Percentiles rank a stretch among this genome's conserved stretches.
These are phyloP conservation scores for Chrysosporium keratinophilum DNA, from an alignment of 2,329 filamentous ascomycete genomes.

Conservation along the genomic window DNA sequence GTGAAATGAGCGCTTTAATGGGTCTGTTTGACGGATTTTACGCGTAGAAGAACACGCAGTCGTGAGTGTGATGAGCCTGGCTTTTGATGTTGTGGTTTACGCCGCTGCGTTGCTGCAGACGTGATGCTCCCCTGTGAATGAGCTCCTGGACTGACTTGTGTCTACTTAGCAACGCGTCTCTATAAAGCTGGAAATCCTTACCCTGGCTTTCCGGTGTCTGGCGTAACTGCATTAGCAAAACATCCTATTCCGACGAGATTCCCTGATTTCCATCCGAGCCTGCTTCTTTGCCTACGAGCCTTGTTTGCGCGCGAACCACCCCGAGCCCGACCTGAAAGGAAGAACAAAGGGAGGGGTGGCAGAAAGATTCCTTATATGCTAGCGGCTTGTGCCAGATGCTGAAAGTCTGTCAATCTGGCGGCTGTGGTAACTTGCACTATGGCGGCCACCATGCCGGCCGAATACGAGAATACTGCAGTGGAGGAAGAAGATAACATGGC, in stretches of 20 bases:
- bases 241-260: not conserved
- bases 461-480: slow-evolving; percentile 28
- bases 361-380: not conserved
- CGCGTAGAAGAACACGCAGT: slow-evolving; percentile 18
- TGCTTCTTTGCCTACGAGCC: not conserved
- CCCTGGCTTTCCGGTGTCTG: not conserved
- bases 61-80: slow-evolving; percentile 8
- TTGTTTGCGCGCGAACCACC: not conserved
- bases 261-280: too few species aligned
- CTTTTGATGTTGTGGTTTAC: slow-evolving; percentile 3
- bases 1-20: slow-evolving; percentile 21
- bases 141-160: slow-evolving; percentile 5
- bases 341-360: not conserved
- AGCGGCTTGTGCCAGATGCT: slow-evolving; percentile 15
- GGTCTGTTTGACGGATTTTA: slow-evolving; percentile 19
- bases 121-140: not conserved
- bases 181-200: not conserved
- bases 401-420: slow-evolving; percentile 27
- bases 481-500: slow-evolving; percentile 26
- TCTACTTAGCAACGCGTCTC: not conserved
- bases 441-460: slow-evolving; percentile 34
- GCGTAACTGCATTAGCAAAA: not conserved
- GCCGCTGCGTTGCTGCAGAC: slow-evolving; percentile 9
- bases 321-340: not conserved
- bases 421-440: slow-evolving; percentile 31